phyloP scores from a whole-genome alignment of 2,329 filamentous ascomycete genomes.

The Paecilomyces dactylethromorphus region DNA sequence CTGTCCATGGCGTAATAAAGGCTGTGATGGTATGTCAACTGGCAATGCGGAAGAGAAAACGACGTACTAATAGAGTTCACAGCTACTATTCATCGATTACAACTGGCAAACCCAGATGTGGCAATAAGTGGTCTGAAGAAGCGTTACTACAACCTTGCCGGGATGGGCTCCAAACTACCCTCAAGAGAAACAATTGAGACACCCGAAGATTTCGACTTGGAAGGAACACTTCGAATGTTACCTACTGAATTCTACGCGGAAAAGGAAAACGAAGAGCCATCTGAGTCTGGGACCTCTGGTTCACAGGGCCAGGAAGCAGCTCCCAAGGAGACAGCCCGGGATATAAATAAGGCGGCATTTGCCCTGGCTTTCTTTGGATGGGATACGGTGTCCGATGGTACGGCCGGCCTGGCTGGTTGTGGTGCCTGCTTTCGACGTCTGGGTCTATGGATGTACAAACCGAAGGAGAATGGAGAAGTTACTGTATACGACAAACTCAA shows the following conservation, averaged over 20 bases:
- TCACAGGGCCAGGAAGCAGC: constrained; percentile 2
- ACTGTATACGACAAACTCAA: constrained; percentile 51
- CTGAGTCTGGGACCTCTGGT: neutral
- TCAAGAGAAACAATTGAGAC: constrained; percentile 20
- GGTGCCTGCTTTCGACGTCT: constrained; percentile 80
- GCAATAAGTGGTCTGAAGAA: constrained; percentile 54
- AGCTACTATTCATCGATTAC: constrained; percentile 60
- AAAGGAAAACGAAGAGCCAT: neutral
- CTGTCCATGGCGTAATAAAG: constrained; percentile 79
- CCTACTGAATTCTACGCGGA: constrained; percentile 15
- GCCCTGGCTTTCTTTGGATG: constrained; percentile 67
- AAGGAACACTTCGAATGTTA: constrained; percentile 21
- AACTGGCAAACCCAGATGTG: constrained; percentile 55
- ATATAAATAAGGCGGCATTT: constrained; percentile 57
- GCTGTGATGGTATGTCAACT: constrained; percentile 65
- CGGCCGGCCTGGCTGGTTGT: constrained; percentile 65
- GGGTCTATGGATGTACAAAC: constrained; percentile 89
- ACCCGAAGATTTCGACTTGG: constrained; percentile 25
- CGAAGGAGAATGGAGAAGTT: constrained; percentile 52
- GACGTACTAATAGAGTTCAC: constrained; percentile 11
- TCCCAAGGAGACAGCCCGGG: constrained; percentile 8
- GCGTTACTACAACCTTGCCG: constrained; percentile 55
- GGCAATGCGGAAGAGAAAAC: neutral
- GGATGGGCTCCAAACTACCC: constrained; percentile 32
- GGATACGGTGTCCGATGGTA: constrained; percentile 49